Conservation (phyloP, 176 grass and related monocot species). For the Bromus sterilis region DNA sequence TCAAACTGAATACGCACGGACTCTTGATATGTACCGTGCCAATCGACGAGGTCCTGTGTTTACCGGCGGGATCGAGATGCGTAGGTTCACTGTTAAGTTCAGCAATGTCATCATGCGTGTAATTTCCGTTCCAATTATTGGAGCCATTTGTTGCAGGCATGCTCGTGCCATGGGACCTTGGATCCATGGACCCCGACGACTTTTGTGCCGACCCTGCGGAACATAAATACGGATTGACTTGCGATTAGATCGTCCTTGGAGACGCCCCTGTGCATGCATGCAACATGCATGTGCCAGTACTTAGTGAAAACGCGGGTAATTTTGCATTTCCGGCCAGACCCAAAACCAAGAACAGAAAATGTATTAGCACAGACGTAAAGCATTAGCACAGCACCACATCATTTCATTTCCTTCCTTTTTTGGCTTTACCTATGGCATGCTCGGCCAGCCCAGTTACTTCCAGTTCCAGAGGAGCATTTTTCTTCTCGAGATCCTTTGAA, state of each 20-base stretch:
- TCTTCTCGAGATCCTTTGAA: neutral
- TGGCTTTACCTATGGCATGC: too few species aligned
- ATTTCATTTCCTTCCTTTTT: too few species aligned
- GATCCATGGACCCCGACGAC: neutral
- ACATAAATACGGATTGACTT: neutral
- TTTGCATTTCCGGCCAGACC: too few species aligned
- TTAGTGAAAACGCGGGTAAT: neutral
- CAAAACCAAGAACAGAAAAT: too few species aligned
- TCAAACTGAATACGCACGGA: too few species aligned
- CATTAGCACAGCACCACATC: too few species aligned
- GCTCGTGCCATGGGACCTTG: neutral
- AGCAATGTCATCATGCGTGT: neutral
- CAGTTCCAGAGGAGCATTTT: neutral
- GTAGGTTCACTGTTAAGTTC: neutral
- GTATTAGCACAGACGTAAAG: too few species aligned
- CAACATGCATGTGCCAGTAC: neutral
- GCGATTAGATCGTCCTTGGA: neutral
- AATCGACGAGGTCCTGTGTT: neutral
- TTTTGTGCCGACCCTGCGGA: neutral
- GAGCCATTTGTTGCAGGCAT: neutral
- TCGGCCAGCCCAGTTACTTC: too few species aligned
- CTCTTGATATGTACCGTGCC: too few species aligned
- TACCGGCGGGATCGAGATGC: neutral
- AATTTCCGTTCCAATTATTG: constrained; percentile 10
- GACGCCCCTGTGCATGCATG: neutral